phyloP scores from a whole-genome alignment of 2,329 filamentous ascomycete species.

The Cladosporium sp. region DNA sequence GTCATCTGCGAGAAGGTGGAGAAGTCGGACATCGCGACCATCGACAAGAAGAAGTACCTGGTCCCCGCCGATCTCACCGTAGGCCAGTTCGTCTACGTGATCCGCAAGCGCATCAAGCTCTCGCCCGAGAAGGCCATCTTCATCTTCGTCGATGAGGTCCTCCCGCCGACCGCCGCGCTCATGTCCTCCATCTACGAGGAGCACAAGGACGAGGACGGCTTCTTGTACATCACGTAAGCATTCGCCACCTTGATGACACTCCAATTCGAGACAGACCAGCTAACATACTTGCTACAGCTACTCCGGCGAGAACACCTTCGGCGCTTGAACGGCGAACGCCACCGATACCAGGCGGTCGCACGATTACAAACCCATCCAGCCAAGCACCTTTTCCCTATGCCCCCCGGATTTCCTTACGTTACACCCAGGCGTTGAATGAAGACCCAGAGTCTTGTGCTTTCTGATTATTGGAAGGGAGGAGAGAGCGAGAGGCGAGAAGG shows the following conservation, averaged over 20 bases:
- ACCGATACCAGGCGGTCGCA: constrained; percentile 19
- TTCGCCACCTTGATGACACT: background rate
- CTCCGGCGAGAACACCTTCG: constrained; percentile 99
- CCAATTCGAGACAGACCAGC: constrained; percentile 23
- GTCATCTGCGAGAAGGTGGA: constrained; percentile 99
- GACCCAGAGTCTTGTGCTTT: constrained; percentile 17
- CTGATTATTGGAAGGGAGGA: constrained; percentile 6
- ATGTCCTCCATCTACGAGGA: constrained; percentile 99
- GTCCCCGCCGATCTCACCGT: constrained; percentile 97
- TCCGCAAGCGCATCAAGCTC: constrained; percentile 99
- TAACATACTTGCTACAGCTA: constrained; percentile 56
- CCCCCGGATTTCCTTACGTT: constrained; percentile 21
- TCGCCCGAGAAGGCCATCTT: constrained; percentile 99
- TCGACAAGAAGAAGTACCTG: constrained; percentile 99
- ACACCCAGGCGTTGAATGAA: constrained; percentile 19
- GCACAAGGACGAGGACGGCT: constrained; percentile 86
- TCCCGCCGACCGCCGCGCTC: constrained; percentile 92
- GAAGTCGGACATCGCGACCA: constrained; percentile 98
- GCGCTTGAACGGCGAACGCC: constrained; percentile 42
- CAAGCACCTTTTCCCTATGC: constrained; percentile 11
- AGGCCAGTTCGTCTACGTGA: constrained; percentile 99
- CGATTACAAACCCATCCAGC: constrained; percentile 11
- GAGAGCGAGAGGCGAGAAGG: background rate
- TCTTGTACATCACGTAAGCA: constrained; percentile 93
- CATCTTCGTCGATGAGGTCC: constrained; percentile 98